Conservation (phyloP, 257 asterid species). For the Oldenlandia corymbosa region DNA sequence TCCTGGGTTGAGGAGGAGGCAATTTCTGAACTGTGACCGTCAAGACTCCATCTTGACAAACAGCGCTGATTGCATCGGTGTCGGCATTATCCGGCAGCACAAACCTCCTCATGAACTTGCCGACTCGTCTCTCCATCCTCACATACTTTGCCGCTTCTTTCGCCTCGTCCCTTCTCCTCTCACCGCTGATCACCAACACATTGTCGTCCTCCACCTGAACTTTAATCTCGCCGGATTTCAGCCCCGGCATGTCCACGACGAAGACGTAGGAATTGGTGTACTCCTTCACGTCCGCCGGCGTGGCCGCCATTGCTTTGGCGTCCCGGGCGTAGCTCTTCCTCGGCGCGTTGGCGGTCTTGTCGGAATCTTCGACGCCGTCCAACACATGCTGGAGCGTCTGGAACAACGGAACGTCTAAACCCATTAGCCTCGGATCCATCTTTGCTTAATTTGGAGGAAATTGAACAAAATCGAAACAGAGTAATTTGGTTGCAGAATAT, state of each 20-base stretch:
- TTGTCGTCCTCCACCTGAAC: slow-evolving; percentile 25
- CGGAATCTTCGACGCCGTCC: slow-evolving; percentile 3
- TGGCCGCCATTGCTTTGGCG: slow-evolving; percentile 20
- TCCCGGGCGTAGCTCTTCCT: slow-evolving; percentile 15
- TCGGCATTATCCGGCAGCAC: slow-evolving; percentile 40
- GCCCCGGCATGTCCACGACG: slow-evolving; percentile 22
- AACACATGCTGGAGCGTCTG: slow-evolving; percentile 18
- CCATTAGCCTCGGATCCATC: background rate
- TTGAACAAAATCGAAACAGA: too few relatives aligned
- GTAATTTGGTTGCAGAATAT: too few relatives aligned
- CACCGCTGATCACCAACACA: slow-evolving; percentile 34
- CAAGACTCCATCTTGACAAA: slow-evolving; percentile 45
- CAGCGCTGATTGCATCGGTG: slow-evolving; percentile 28
- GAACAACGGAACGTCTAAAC: slow-evolving; percentile 2
- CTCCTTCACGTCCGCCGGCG: slow-evolving; percentile 25
- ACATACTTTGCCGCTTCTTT: slow-evolving; percentile 22
- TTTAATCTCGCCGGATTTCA: slow-evolving; percentile 20
- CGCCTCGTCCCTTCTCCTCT: slow-evolving; percentile 14
- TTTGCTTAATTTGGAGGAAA: too few relatives aligned
- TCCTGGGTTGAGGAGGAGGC: slow-evolving; percentile 49
- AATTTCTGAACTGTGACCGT: slow-evolving; percentile 38
- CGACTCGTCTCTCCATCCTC: slow-evolving; percentile 44
- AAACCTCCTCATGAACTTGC: slow-evolving; percentile 45
- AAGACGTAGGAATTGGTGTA: slow-evolving; percentile 6
- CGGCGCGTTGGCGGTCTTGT: slow-evolving; percentile 8